Evolutionary conservation across 805 yeast species (phyloP).

Genomic region (Nakazawaea pomicola): DNA sequence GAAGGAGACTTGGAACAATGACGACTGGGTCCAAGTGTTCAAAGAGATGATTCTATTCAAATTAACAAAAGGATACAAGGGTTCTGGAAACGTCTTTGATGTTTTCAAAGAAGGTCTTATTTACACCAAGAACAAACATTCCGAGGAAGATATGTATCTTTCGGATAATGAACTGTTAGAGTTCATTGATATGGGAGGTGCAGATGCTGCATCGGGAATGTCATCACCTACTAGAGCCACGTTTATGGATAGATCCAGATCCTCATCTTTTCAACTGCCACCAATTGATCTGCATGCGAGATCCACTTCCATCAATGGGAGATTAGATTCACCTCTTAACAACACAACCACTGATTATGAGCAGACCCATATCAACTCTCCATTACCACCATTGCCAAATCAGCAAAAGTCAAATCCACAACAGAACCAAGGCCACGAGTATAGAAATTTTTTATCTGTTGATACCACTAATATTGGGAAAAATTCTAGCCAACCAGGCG

Average conservation of each 20-base stretch:
- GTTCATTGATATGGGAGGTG: constrained; percentile 11
- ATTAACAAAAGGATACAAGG: constrained; percentile 30
- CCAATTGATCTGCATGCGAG: constrained; percentile 29
- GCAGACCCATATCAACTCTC: background rate
- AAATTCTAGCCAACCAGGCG: background rate
- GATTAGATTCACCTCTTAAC: constrained; percentile 26
- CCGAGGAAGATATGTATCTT: constrained; percentile 17
- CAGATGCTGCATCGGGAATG: too few relatives aligned
- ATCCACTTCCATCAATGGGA: constrained; percentile 43
- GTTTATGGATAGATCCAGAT: constrained; percentile 10
- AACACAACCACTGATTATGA: too few relatives aligned
- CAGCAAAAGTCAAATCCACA: constrained; percentile 22
- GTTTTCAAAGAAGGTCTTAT: constrained; percentile 25
- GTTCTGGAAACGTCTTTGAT: constrained; percentile 28
- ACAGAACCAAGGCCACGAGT: constrained; percentile 4
- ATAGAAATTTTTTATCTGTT: constrained; percentile 2
- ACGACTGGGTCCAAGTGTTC: constrained; percentile 31
- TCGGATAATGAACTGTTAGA: constrained; percentile 17
- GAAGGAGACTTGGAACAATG: constrained; percentile 25
- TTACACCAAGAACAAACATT: constrained; percentile 21
- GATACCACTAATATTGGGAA: too few relatives aligned
- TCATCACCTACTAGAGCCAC: constrained; percentile 9
- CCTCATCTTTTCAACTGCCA: background rate
- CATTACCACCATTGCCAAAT: constrained; percentile 28
- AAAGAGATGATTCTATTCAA: constrained; percentile 29